Conservation (phyloP, 2,329 filamentous ascomycete species). For the Paraphaeosphaeria sporulosa region DNA sequence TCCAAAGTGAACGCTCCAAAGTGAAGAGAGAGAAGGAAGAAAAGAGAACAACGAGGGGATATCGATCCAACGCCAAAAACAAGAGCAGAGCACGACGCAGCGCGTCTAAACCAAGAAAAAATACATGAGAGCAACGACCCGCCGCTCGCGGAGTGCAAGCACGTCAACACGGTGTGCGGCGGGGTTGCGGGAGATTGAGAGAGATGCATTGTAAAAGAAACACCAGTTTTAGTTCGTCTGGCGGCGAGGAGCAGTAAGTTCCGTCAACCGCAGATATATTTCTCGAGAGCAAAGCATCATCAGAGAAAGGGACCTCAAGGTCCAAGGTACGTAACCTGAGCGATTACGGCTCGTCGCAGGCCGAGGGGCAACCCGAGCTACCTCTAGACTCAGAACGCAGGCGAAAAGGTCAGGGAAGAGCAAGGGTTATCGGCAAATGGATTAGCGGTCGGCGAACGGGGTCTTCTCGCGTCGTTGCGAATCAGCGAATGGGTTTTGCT, state of each 20-base stretch:
- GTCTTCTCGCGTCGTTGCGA: constrained; percentile 34
- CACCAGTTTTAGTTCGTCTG: constrained; percentile 43
- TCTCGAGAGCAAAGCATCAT: constrained; percentile 47
- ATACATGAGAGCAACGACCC: constrained; percentile 28
- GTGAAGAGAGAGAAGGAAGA: too few species aligned
- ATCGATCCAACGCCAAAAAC: constrained; percentile 44
- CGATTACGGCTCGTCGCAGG: constrained; percentile 52
- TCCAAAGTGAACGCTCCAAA: constrained; percentile 29
- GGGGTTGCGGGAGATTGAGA: constrained; percentile 19
- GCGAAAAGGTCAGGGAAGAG: constrained; percentile 56
- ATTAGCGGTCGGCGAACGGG: constrained; percentile 51
- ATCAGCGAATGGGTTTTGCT: constrained; percentile 44
- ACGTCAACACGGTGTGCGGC: constrained; percentile 16
- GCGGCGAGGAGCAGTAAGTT: constrained; percentile 40
- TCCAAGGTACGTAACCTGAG: constrained; percentile 52
- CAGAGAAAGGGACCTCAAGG: constrained; percentile 43
- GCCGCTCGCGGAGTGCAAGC: constrained; percentile 17
- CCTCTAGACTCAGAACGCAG: constrained; percentile 52
- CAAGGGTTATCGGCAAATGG: constrained; percentile 43
- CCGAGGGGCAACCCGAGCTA: constrained; percentile 30
- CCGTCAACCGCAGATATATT: constrained; percentile 48
- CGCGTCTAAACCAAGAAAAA: constrained; percentile 43
- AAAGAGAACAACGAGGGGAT: constrained; percentile 41
- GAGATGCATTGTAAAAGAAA: constrained; percentile 45
- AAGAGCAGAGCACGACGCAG: constrained; percentile 47